Evolutionary conservation across 108 stramenopile species (phyloP), one percentile per base, ranked within the genome.

Genomic region (Hondaea fermentalgiana): DNA sequence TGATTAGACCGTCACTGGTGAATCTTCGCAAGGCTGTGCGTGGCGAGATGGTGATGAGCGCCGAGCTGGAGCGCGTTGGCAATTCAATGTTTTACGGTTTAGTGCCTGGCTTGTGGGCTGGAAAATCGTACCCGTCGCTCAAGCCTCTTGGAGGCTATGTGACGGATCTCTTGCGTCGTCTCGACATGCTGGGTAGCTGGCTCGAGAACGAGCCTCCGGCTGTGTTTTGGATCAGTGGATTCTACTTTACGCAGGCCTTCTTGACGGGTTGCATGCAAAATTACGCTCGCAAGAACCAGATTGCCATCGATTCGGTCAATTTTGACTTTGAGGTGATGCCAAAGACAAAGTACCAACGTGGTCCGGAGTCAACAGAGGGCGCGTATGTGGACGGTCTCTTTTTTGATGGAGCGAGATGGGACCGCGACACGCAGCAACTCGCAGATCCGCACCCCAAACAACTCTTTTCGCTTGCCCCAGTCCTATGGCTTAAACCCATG

Each of bases 161-260:
- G 35, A 28, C 58, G 6, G 93, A 95, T 49, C 88, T 94, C 3
- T 71, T 91, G 19, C 89, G 72, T 49, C 69, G 94, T 10, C 59
- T 94, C 23, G 87, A 57, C 17, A 94, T 95, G 88, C 92, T 95
- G 45, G 90, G 88, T 3, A 72, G 25, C 23, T 95, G 94, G 94
- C 72, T 95, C 5, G 29, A 71, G 28, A 29, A 89, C 4, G 69
- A 64, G 17, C 90, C 93, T 16, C 94, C 94, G 3, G 21, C 91
- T n/a, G 90, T 93, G 5, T 95, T 93, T 87, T 95, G 94, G 94
- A 83, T 95, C 8, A 72, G 88, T n/a, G 94, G 94, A 14, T 95
- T 95, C 60, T 95, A 93, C 91, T 95, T 95, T 90, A 94, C 94
- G 5, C 94, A 94, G 88, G 93, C 94, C n/a, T 95, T 95, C 88